Evolutionary conservation across 176 grass and related monocot genomes (phyloP).

Genomic region (Paspalum notatum): DNA sequence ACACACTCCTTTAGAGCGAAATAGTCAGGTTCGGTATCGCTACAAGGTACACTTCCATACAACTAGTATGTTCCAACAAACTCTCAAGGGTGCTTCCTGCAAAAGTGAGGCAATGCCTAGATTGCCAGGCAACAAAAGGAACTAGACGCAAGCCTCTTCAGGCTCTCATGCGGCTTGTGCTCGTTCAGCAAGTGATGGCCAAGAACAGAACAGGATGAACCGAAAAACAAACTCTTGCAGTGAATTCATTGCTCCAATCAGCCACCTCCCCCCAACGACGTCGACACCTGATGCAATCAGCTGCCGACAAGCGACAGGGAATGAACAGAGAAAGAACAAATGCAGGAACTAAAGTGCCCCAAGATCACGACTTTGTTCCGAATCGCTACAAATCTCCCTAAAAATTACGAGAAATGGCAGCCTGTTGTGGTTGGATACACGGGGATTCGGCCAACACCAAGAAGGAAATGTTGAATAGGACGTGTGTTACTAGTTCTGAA

Average conservation of each 20-base stretch:
- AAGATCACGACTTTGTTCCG: not conserved
- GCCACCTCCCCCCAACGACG: not conserved
- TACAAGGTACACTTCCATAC: not conserved
- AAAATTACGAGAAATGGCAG: not conserved
- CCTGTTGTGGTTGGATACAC: not conserved
- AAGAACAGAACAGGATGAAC: not conserved
- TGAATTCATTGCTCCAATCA: constrained; percentile 1
- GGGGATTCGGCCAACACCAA: constrained; percentile 6
- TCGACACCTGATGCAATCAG: too few species aligned
- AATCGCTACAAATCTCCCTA: not conserved
- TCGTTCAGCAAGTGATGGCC: not conserved
- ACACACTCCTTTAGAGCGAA: not conserved
- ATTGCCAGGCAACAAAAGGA: constrained; percentile 11
- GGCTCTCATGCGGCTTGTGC: not conserved
- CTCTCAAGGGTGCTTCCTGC: constrained; percentile 7
- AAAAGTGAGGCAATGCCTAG: constrained; percentile 21
- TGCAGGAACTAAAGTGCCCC: not conserved
- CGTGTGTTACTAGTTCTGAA: not conserved
- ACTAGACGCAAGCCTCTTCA: not conserved
- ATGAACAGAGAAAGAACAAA: not conserved
- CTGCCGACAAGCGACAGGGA: not conserved
- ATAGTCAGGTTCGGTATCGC: not conserved
- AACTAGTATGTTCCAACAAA: not conserved
- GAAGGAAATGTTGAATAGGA: not conserved
- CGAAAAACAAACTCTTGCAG: not conserved